Percentiles rank a stretch among this genome's conserved stretches.
These are phyloP conservation scores for Chalciporus piperatus DNA, from an alignment of 768 basidiomycete genomes.

Conservation along the genomic window DNA sequence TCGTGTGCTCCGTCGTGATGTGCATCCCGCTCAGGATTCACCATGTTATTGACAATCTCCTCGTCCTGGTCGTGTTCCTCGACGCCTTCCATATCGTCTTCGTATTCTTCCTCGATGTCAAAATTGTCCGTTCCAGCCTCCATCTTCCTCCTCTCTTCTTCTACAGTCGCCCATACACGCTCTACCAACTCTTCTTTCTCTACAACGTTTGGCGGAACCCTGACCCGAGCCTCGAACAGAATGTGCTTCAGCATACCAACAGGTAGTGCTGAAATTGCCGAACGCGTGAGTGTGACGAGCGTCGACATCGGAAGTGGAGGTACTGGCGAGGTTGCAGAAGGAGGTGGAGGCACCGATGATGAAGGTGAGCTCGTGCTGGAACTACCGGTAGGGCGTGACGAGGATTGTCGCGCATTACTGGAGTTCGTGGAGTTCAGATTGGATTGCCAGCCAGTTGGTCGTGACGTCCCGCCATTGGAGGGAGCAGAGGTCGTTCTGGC, in stretches of 20 bases:
- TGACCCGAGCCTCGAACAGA: conserved; percentile 77
- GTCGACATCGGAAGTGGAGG: conserved; percentile 56
- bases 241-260: conserved; percentile 75
- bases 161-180: conserved; percentile 57
- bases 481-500: conserved; percentile 24
- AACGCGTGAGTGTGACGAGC: conserved; percentile 59
- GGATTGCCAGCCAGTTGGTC: not conserved
- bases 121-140: conserved; percentile 37
- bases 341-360: conserved; percentile 11
- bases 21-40: conserved; percentile 17
- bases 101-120: conserved; percentile 21
- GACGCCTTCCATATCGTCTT: conserved; percentile 30
- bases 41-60: conserved; percentile 12
- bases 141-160: conserved; percentile 57
- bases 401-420: conserved; percentile 11
- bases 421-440: conserved; percentile 17
- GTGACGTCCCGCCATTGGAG: conserved; percentile 10
- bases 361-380: conserved; percentile 16
- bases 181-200: conserved; percentile 85
- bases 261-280: conserved; percentile 57
- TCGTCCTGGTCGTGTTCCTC: conserved; percentile 21
- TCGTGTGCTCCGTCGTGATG: conserved; percentile 2
- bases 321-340: conserved; percentile 35
- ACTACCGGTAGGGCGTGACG: conserved; percentile 7
- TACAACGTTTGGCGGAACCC: conserved; percentile 50